These are phyloP conservation scores for Pseudogymnoascus sp. DNA, from an alignment of 2,329 filamentous ascomycete genomes.

Conservation along the genomic window DNA sequence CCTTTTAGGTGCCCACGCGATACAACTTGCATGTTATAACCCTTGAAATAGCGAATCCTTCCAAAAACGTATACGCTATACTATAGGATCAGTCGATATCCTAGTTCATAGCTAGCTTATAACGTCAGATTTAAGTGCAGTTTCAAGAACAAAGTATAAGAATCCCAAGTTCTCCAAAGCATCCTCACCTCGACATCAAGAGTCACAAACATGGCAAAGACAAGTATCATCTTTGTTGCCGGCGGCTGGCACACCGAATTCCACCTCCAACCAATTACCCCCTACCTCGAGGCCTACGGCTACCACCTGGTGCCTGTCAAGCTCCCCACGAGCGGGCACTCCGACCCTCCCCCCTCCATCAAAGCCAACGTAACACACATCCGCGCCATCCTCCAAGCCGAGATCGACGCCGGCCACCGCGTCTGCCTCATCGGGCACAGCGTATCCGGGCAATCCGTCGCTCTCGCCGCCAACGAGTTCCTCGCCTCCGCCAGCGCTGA, in stretches of 20 bases:
- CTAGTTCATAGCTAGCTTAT: neutral
- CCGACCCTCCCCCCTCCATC: neutral
- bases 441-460: slow-evolving; percentile 4
- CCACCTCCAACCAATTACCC: neutral
- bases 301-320: slow-evolving; percentile 5
- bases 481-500: slow-evolving; percentile 5
- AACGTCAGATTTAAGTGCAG: neutral
- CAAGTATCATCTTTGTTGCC: slow-evolving; percentile 4
- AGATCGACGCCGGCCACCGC: slow-evolving; percentile 1
- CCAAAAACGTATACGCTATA: neutral
- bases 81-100: neutral
- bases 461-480: neutral
- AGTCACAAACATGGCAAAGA: neutral
- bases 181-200: neutral
- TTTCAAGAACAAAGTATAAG: neutral
- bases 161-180: neutral
- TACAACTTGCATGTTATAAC: neutral
- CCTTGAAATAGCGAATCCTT: neutral
- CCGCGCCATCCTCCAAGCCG: neutral
- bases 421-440: slow-evolving; percentile 6
- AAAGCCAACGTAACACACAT: slow-evolving; percentile 2
- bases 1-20: neutral
- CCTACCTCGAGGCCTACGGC: neutral
- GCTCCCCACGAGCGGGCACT: neutral
- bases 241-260: slow-evolving; percentile 6